Evolutionary conservation across 1,284 basidiomycete genomes (phyloP).

Genomic region (Malassezia sp.): DNA sequence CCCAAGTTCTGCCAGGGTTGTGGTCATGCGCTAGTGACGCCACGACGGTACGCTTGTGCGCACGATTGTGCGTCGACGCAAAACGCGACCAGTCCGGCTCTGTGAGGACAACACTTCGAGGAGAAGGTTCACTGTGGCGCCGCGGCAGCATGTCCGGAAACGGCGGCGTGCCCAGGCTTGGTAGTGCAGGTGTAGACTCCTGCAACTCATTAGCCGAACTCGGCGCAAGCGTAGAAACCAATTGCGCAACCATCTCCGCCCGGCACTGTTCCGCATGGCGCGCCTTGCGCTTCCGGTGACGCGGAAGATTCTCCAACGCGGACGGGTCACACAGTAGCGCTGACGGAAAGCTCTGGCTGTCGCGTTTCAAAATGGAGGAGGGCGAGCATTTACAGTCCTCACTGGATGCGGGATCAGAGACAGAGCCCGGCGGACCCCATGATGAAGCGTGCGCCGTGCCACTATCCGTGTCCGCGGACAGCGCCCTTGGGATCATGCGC

Average conservation of each 20-base stretch:
- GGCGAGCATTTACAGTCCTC: neutral
- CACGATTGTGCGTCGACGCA: slow-evolving; percentile 27
- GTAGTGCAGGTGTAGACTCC: too few species aligned
- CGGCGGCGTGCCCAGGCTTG: too few species aligned
- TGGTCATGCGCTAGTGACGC: slow-evolving; percentile 10
- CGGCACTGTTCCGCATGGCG: slow-evolving; percentile 7
- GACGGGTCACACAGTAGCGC: slow-evolving; percentile 11
- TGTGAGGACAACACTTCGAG: slow-evolving; percentile 19
- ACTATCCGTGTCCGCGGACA: slow-evolving; percentile 3
- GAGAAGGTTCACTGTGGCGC: neutral
- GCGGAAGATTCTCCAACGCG: neutral
- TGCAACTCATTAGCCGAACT: too few species aligned
- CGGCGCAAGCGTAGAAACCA: too few species aligned
- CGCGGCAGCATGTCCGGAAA: too few species aligned
- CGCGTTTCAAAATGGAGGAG: slow-evolving; percentile 29
- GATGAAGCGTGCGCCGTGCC: neutral
- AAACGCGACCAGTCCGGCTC: slow-evolving; percentile 41
- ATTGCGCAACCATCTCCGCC: too few species aligned
- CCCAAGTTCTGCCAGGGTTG: neutral
- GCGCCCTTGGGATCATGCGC: too few species aligned
- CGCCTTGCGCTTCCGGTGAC: slow-evolving; percentile 18
- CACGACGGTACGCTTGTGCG: slow-evolving; percentile 31
- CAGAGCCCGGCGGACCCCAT: neutral
- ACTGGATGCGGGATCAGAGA: neutral
- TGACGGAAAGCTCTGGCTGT: slow-evolving; percentile 24